A percentile compares a stretch with the other conserved stretches of the same genome.
These are phyloP conservation scores for Harrya chromipes DNA, from an alignment of 768 basidiomycete genomes.

Conservation along the genomic window DNA sequence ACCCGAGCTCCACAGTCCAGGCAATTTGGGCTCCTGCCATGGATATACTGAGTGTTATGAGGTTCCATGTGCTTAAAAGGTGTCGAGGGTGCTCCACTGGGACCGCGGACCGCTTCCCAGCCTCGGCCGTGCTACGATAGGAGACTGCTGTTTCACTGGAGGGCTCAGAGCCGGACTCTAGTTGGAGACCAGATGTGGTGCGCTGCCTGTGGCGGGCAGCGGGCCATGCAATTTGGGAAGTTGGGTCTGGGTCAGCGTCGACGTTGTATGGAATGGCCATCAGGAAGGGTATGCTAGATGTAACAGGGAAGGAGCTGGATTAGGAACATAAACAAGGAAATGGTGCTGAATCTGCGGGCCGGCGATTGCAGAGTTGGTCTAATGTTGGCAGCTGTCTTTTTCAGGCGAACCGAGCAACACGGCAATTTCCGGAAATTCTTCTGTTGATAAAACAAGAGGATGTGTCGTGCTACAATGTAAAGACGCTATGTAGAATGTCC, in stretches of 20 bases:
- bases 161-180: constrained; percentile 20
- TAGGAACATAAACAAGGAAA: constrained; percentile 7
- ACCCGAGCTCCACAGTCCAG: constrained; percentile 96
- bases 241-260: constrained; percentile 69
- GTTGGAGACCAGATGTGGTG: constrained; percentile 20
- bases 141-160: constrained; percentile 20
- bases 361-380: no score
- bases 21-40: constrained; percentile 95
- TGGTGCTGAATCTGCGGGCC: no score
- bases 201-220: constrained; percentile 37
- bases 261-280: constrained; percentile 60
- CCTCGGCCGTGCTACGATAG: constrained; percentile 34
- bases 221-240: constrained; percentile 78
- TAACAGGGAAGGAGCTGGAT: background rate
- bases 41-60: constrained; percentile 80
- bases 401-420: constrained; percentile 7
- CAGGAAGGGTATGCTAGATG: background rate
- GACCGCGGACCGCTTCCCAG: constrained; percentile 19
- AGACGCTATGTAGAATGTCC: constrained; percentile 13
- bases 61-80: constrained; percentile 55
- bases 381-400: constrained; percentile 8
- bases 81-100: constrained; percentile 25
- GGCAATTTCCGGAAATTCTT: constrained; percentile 26
- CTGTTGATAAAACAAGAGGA: background rate
- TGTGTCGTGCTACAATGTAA: constrained; percentile 16